Base-by-base conservation (phyloP, 345 rosid genomes). In the Salix brachista region DNA sequence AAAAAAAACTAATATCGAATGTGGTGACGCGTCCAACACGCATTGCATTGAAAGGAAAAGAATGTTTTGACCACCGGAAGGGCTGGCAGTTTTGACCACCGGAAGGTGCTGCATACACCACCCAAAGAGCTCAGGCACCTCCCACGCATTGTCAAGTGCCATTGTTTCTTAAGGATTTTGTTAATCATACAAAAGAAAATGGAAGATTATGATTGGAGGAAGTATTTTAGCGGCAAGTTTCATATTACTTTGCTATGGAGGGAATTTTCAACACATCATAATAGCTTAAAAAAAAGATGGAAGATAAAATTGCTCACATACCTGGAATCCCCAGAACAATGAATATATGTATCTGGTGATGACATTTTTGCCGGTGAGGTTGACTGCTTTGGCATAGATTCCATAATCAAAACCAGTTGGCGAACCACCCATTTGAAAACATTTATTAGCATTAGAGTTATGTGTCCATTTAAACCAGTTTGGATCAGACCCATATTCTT, bases 241-340 rank as follows among this genome's bases (percentile, higher is more conserved):
- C 56, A 52, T 18, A 52, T 52, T 52, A 18, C n/a, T 52, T 54
- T 56, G 3, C 26, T 56, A 11, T 56, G 11, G 28, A n/a, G 13
- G 3, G 10, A 56, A n/a, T 56, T 56, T 9, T 26, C 28, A 56
- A n/a, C 23, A 3, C 23, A 8, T n/a, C 5, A n/a, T 56, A 9
- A 56, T 56, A n/a, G 62, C 3, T 56, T 41, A 41, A 41, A 39
- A 41, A 39, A 41, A 41, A 9, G 12, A 41, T 41, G 44, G 11
- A 74, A 21, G 54, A 70, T 36, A 44, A 18, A 3, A 71, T 11
- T 16, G 56, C 30, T 32, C 42, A 8, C 14, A 37, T 87, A 92
- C 99, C 97, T 93, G 99, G 73, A 95, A 93, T 50, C 99, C 99
- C 99, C 97, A 95, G 72, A 90, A 95, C 70, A 95, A 81, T 17